Base-by-base conservation (phyloP, 2,329 filamentous ascomycete genomes). In the Triangularia verruculosa region DNA sequence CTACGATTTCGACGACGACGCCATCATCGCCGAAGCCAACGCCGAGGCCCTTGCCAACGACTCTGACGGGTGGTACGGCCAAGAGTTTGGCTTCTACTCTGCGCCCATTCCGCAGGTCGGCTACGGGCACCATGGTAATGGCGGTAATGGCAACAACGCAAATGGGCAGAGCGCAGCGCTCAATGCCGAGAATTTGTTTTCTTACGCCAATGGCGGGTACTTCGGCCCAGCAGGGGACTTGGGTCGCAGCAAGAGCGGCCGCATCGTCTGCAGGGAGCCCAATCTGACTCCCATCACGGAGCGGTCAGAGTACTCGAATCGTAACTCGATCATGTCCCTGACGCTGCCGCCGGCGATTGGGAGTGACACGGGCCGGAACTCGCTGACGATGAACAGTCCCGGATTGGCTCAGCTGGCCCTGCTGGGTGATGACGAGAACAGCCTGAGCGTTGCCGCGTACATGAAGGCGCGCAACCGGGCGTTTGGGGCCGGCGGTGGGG, bases 201-300 rank as follows among this genome's bases (percentile, higher is more conserved):
- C 90, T 61, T 91, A 89, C 69, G 84, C 87, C 13, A 90, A 92
- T 69, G 95, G 95, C 27, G 95, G 95, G 20, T 97, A 92, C 76
- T 98, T 98, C 72, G 92, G 92, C 1, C 86, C 90, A 0, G 87
- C 89, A 20, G 89, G 89, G 4, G 60, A 63, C 2, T 77, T 89
- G 15, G 83, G 88, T 63, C 86, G 92, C 34, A 89, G 83, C 66
- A 86, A 86, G 61, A 95, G 90, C 68, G 93, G 91, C 20, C 86
- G 88, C 13, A 82, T 88, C 59, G 86, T 89, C 28, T 90, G 91
- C 20, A 86, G 90, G 47, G 94, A 97, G 74, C 94, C 95, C 1
- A 97, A 95, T 71, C 79, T 99, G 56, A 98, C 95, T 1, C 95
- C 95, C 5, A 98, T 99, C 70, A 98, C 94, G 0, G 95, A 98